Base-by-base conservation (phyloP, 2,329 filamentous ascomycete species). In the Neophaeococcomyces mojaviensis region DNA sequence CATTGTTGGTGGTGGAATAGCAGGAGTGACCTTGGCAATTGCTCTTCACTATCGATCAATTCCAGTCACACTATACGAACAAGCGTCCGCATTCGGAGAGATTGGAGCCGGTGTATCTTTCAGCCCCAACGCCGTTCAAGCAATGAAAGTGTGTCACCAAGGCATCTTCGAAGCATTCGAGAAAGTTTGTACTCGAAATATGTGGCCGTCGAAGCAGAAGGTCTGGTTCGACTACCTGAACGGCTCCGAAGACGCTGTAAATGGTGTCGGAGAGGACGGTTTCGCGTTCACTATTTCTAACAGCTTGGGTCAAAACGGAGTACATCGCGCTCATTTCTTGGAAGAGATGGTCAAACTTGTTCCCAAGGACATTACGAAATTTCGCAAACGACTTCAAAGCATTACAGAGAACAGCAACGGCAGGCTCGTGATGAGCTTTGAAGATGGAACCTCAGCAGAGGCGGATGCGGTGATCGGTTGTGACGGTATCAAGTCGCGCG, bases 401-500 rank as follows among this genome's bases (percentile, higher is more conserved):
- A 53, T 57, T 33, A 49, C 10, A 7, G 38, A 49, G 2, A 12
- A 8, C 5, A 30, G 28, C 22, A 48, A 32, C 16, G 51, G 59
- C 44, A 53, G 60, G 54, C 44, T 70, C 53, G 51, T 59, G 4
- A 55, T 74, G 30, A 56, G 55, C 15, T 75, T 74, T 41, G 54
- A 61, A 13, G 71, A 74, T 49, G 70, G 70, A 0, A 61, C 60
- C 5, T 59, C 59, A 1, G 65, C 64, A 2, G 59, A 67, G 35
- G 65, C 70, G 12, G 66, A 67, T 51, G 61, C 64, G 4, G 48
- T 58, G 4, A 49, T 84, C 46, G 79, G 77, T 4, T 81, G 77
- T 57, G 81, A 84, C 60, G 81, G 81, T 0, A 79, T 84, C 56
- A 78, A 78, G 57, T 79, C 76, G 1, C 64, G 67, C 3, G 68